Conservation (phyloP, 2,329 filamentous ascomycete genomes). For the Aspergillus unguis region DNA sequence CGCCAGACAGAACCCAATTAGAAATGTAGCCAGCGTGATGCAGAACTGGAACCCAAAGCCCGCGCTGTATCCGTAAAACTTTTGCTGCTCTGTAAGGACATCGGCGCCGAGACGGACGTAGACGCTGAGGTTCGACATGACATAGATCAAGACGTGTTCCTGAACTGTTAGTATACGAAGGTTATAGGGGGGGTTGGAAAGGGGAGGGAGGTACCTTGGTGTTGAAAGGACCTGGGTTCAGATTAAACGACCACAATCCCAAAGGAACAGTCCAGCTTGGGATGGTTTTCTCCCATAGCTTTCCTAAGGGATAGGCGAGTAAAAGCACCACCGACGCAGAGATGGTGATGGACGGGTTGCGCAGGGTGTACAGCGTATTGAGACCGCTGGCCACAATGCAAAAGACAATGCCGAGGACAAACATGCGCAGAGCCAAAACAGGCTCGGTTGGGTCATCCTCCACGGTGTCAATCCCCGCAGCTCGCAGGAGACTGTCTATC, state of each 20-base stretch:
- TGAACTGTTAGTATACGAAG: background rate
- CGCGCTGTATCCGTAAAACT: constrained; percentile 25
- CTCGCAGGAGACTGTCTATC: constrained; percentile 13
- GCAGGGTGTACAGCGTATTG: constrained; percentile 19
- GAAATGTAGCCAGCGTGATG: constrained; percentile 63
- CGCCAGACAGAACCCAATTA: constrained; percentile 58
- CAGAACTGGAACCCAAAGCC: constrained; percentile 29
- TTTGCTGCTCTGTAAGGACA: constrained; percentile 27
- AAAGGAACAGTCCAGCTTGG: constrained; percentile 21
- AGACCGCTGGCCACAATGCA: constrained; percentile 16
- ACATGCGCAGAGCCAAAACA: constrained; percentile 19
- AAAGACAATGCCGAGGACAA: constrained; percentile 16
- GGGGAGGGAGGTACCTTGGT: constrained; percentile 11
- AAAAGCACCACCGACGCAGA: constrained; percentile 20
- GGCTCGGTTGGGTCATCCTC: constrained; percentile 48
- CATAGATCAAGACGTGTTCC: constrained; percentile 24
- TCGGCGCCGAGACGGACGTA: constrained; percentile 28
- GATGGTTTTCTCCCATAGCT: constrained; percentile 25
- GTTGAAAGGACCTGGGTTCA: constrained; percentile 32
- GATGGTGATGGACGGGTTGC: constrained; percentile 26
- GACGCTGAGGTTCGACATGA: constrained; percentile 30
- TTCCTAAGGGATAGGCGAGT: constrained; percentile 21
- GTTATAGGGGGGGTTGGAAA: background rate
- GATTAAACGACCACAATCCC: constrained; percentile 13
- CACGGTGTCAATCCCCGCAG: constrained; percentile 49